Percentiles rank a stretch among this genome's conserved stretches.
These are phyloP conservation scores for Bipolaris victoriae DNA, from an alignment of 2,329 filamentous ascomycete genomes.

Conservation along the genomic window DNA sequence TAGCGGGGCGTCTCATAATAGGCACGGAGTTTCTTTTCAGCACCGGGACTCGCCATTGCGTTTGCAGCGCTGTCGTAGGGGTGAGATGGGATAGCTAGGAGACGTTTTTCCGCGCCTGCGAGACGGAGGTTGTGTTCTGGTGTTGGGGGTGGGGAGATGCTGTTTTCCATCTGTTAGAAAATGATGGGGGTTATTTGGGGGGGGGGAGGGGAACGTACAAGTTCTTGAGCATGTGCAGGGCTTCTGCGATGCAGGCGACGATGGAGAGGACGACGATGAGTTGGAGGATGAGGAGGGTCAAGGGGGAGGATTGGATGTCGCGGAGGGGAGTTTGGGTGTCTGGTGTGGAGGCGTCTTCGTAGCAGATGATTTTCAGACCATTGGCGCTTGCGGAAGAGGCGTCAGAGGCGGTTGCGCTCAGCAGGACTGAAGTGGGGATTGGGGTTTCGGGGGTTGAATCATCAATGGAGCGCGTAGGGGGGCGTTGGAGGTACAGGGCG, in stretches of 20 bases:
- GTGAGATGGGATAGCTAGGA: slow-evolving; percentile 26
- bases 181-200: background rate
- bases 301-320: slow-evolving; percentile 32
- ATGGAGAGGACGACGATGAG: slow-evolving; percentile 36
- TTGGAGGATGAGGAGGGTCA: slow-evolving; percentile 35
- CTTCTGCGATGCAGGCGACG: slow-evolving; percentile 38
- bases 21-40: slow-evolving; percentile 35
- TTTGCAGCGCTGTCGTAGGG: background rate
- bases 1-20: slow-evolving; percentile 22
- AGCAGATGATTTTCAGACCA: slow-evolving; percentile 26
- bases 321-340: background rate
- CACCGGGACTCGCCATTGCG: slow-evolving; percentile 28
- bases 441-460: slow-evolving; percentile 16
- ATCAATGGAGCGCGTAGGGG: no score
- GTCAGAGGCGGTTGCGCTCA: background rate
- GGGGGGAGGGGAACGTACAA: slow-evolving; percentile 21
- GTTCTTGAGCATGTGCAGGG: slow-evolving; percentile 25
- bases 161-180: background rate
- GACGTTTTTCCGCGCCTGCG: slow-evolving; percentile 26
- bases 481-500: slow-evolving; percentile 25
- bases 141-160: background rate
- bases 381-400: no score
- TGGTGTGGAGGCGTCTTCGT: background rate
- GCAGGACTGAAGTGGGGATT: slow-evolving; percentile 28
- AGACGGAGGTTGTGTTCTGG: slow-evolving; percentile 23